Conservation (phyloP, 768 basidiomycete species). For the Phlebiopsis flavidoalba region DNA sequence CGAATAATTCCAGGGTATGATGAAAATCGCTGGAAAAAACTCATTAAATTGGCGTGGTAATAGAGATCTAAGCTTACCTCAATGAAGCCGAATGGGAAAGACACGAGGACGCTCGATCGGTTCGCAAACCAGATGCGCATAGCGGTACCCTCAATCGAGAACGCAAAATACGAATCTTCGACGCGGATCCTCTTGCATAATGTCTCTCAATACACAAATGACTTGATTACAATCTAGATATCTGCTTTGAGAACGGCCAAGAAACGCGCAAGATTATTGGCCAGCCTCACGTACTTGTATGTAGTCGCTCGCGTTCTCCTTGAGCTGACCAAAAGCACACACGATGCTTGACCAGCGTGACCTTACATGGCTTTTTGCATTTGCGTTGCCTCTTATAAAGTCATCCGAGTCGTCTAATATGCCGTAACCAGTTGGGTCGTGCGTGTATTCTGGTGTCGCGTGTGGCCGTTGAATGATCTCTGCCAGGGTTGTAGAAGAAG, state of each 20-base stretch:
- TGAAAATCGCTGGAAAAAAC: too few relatives aligned
- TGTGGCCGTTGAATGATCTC: too few relatives aligned
- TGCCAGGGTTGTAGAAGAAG: too few relatives aligned
- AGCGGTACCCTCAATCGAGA: neutral
- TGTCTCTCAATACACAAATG: neutral
- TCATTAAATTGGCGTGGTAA: too few relatives aligned
- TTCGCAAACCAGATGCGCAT: constrained; percentile 3
- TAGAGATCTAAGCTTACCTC: neutral
- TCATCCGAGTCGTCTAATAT: too few relatives aligned
- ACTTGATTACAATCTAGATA: neutral
- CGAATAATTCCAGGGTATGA: too few relatives aligned
- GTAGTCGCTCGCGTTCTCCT: neutral
- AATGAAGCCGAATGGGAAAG: neutral
- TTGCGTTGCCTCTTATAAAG: too few relatives aligned
- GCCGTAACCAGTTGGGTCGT: neutral
- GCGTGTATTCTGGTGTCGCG: too few relatives aligned
- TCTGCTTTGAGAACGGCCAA: neutral
- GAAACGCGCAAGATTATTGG: neutral
- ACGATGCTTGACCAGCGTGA: neutral
- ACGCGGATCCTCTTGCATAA: neutral
- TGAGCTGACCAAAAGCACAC: neutral
- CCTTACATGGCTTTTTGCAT: too few relatives aligned
- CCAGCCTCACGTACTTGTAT: too few relatives aligned
- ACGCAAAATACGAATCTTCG: neutral
- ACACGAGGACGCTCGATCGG: neutral